phyloP scores from a whole-genome alignment of 345 rosid species.

The Camelina neglecta region DNA sequence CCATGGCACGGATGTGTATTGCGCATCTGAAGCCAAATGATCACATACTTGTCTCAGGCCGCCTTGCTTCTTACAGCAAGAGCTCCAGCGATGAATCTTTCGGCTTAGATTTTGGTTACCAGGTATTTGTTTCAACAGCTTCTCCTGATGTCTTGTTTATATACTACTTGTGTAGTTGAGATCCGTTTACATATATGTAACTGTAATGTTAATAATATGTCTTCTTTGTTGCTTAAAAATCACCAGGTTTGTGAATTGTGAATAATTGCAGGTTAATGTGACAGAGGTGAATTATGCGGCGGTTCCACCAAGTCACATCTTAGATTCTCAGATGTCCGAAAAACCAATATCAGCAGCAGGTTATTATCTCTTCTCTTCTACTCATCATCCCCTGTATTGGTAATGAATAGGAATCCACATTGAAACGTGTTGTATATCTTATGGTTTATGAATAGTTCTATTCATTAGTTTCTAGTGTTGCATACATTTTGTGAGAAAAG shows the following conservation, averaged over 20 bases:
- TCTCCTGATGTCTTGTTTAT: not conserved
- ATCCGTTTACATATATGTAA: not conserved
- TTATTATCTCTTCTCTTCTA: slow-evolving; percentile 26
- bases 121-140: slow-evolving; percentile 48
- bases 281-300: slow-evolving; percentile 57
- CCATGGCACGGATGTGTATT: slow-evolving; percentile 54
- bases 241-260: not conserved
- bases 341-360: slow-evolving; percentile 48
- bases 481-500: not conserved
- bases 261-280: slow-evolving; percentile 56
- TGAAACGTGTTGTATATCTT: slow-evolving; percentile 5
- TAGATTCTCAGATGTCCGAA: slow-evolving; percentile 28
- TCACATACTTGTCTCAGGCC: slow-evolving; percentile 64
- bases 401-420: slow-evolving; percentile 7
- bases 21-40: slow-evolving; percentile 65
- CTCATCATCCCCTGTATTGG: not conserved
- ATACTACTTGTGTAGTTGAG: not conserved
- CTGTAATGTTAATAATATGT: not conserved
- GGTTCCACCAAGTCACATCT: slow-evolving; percentile 39
- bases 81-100: slow-evolving; percentile 38
- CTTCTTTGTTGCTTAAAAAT: not conserved
- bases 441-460: not conserved
- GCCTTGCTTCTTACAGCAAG: slow-evolving; percentile 44
- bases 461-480: not conserved
- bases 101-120: slow-evolving; percentile 30